Base-by-base conservation (phyloP, 176 grass and related monocot genomes). In the Paspalum vaginatum region DNA sequence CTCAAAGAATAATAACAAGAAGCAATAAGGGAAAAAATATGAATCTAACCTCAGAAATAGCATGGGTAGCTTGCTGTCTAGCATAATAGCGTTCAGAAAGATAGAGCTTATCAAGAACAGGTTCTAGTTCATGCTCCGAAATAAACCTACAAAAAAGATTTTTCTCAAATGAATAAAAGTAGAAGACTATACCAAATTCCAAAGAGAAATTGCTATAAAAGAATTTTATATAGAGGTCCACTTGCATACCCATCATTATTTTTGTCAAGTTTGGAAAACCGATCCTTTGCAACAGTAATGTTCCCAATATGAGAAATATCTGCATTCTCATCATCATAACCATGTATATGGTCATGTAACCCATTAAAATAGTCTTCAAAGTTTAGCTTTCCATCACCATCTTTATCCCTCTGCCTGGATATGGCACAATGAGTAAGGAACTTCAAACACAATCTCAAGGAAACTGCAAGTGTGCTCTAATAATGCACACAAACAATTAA, bases 31-130 rank as follows among this genome's bases (percentile, higher is more conserved):
- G 5, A 73, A 40, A 45, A 20, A 71, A 79, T 73, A 70, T 59
- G 17, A 78, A 87, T 77, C 89, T 72, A 86, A 98, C 95, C 95
- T 88, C 89, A 81, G 88, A 89, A 61, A 99, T 83, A 67, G 85
- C 85, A 79, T 93, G 86, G 80, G 71, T 69, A 44, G 88, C 86
- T 84, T 95, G 96, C 41, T 99, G 84, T 84, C 91, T 89, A 15
- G 90, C 81, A 93, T 99, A 91, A 80, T 91, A 87, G 14, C 54
- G 77, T 85, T 95, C 96, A 44, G 88, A 88, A 68, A 89, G 92
- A 89, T 95, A 73, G 81, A 99, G 70, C 76, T 93, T 94, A 75
- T 82, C 86, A 73, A 95, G 85, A 70, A 92, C 81, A 66, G 90
- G 81, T 69, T 89, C 54, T 15, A 95, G 71, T 72, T 99, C 96